phyloP scores from a whole-genome alignment of 2,329 filamentous ascomycete genomes.

The Rugonectria rugulosa region DNA sequence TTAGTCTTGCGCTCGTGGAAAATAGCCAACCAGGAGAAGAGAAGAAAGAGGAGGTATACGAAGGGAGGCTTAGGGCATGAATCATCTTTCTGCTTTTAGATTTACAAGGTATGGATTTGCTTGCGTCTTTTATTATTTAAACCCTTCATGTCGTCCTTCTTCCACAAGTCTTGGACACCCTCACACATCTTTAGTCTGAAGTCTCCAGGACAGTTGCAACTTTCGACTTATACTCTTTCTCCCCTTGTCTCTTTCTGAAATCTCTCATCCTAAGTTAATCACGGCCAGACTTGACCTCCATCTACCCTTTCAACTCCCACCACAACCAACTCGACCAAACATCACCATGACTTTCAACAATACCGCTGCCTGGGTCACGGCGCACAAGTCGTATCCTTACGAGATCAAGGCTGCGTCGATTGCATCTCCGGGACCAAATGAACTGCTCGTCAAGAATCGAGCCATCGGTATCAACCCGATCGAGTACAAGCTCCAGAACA shows the following conservation, averaged over 20 bases:
- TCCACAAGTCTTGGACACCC: too few species aligned
- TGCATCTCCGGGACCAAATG: neutral
- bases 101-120: too few species aligned
- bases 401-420: neutral
- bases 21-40: neutral
- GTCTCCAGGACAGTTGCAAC: too few species aligned
- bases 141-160: too few species aligned
- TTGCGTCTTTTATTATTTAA: too few species aligned
- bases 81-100: neutral
- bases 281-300: too few species aligned
- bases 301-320: neutral
- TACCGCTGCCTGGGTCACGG: neutral
- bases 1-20: neutral
- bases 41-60: neutral
- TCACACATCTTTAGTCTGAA: too few species aligned
- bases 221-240: too few species aligned
- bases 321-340: neutral
- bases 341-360: neutral
- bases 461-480: slow-evolving; percentile 1
- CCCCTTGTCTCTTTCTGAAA: too few species aligned
- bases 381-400: neutral
- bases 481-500: neutral
- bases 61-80: too few species aligned
- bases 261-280: neutral
- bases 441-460: neutral